phyloP scores from a whole-genome alignment of 2,329 filamentous ascomycete species.

The Pestalotiopsis sp. region DNA sequence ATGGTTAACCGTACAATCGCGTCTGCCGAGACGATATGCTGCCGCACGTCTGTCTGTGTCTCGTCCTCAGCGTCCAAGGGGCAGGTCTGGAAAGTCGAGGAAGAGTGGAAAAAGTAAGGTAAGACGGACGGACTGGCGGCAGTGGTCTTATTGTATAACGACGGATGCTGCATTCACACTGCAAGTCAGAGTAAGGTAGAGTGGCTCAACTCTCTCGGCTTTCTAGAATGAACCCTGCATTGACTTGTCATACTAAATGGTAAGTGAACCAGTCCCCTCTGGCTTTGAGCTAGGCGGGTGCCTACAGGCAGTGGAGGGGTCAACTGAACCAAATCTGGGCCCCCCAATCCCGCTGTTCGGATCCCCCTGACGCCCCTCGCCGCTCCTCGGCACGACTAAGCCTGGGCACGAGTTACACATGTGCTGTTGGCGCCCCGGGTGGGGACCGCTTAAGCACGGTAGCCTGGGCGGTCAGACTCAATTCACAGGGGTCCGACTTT shows the following conservation, averaged over 20 bases:
- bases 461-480: neutral
- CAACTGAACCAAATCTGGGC: neutral
- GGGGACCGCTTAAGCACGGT: neutral
- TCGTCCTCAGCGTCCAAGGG: neutral
- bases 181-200: neutral
- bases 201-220: neutral
- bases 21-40: neutral
- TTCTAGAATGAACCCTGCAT: neutral
- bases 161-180: neutral
- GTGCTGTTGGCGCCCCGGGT: neutral
- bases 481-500: neutral
- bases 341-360: neutral
- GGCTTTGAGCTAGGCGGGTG: neutral
- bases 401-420: neutral
- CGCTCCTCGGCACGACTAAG: constrained; percentile 6
- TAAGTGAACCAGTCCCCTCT: neutral
- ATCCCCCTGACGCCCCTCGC: neutral
- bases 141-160: neutral
- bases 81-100: neutral
- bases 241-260: neutral
- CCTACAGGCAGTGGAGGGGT: neutral
- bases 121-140: neutral
- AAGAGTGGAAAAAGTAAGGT: neutral
- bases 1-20: neutral
- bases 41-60: neutral